Conservation (phyloP, 1,284 basidiomycete genomes). For the Rhodotorula glutinis region DNA sequence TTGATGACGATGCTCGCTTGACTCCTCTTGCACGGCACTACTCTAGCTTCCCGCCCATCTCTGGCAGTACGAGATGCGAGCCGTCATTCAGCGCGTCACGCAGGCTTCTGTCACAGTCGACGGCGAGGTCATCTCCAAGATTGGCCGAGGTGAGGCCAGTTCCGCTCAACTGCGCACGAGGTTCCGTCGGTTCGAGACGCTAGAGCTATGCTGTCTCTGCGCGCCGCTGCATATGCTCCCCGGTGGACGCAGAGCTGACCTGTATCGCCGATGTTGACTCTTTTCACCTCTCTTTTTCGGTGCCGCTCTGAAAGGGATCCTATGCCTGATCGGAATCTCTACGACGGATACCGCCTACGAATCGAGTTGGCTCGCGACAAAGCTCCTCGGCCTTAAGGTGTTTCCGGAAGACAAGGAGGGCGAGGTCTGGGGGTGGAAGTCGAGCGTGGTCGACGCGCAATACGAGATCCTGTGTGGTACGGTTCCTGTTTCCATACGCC, state of each 20-base stretch:
- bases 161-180: too few species aligned
- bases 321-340: slow-evolving; percentile 35
- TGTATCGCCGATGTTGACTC: background rate
- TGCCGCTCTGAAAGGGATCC: slow-evolving; percentile 2
- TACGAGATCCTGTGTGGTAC: slow-evolving; percentile 35
- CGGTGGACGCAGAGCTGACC: background rate
- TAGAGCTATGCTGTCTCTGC: too few species aligned
- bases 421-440: slow-evolving; percentile 37
- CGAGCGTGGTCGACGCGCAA: slow-evolving; percentile 25
- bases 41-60: background rate
- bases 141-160: slow-evolving; percentile 23
- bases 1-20: too few species aligned
- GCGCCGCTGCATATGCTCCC: background rate
- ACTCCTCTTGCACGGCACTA: background rate
- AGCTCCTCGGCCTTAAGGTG: slow-evolving; percentile 28
- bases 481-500: background rate
- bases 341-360: slow-evolving; percentile 29
- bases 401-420: slow-evolving; percentile 32
- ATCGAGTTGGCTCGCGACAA: slow-evolving; percentile 25
- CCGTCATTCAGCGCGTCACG: slow-evolving; percentile 26
- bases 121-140: slow-evolving; percentile 19
- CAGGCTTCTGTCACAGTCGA: slow-evolving; percentile 29
- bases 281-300: too few species aligned
- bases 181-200: too few species aligned
- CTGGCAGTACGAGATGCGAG: too few species aligned